Base-by-base conservation (phyloP, 2,329 filamentous ascomycete species). In the Hypoxylon rubiginosum region DNA sequence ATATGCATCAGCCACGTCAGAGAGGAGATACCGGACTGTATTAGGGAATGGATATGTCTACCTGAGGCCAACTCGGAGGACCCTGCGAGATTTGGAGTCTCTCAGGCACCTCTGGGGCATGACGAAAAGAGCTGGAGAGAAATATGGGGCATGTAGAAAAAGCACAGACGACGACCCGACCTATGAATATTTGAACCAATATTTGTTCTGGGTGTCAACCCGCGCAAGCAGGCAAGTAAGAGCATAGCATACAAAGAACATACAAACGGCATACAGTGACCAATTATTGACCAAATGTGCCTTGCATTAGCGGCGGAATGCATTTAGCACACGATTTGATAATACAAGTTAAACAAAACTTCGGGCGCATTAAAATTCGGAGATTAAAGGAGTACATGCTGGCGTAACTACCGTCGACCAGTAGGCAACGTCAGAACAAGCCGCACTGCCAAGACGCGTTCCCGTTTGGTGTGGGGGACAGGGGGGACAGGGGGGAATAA, bases 1-100 rank as follows among this genome's bases (percentile, higher is more conserved):
- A 86, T 98, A n/a, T 93, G 94, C 69, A 95, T 98, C 64, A 96
- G 93, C 66, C 96, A 99, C 80, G 85, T 95, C 66, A 90, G 90
- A 67, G 94, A 97, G 73, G 96, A 99, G 79, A 92, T 98, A 9
- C 96, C 96, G 0, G 90, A 91, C 53, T 91, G 90, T 70, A 87
- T 97, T 24, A 82, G 93, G 50, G 89, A 97, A 76, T 98, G 92
- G 91, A 84, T 98, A 54, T 94, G 92, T 76, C 82, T 97, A 30
- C 94, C 95, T 0, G 91, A 94, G 78, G 85, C 90, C 3, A 91
- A 90, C 57, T 88, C 88, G 1, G 86, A 86, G 1, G 72, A 75
- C 34, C 79, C 85, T 15, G 89, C 91, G 9, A 83, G 91, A 58
- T 89, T 90, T 73, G 92, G 92, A 1, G 82, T 82, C 36, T 81